These are phyloP conservation scores for Suhomyces chickasaworum DNA, from an alignment of 1,139 yeast genomes.

Conservation along the genomic window DNA sequence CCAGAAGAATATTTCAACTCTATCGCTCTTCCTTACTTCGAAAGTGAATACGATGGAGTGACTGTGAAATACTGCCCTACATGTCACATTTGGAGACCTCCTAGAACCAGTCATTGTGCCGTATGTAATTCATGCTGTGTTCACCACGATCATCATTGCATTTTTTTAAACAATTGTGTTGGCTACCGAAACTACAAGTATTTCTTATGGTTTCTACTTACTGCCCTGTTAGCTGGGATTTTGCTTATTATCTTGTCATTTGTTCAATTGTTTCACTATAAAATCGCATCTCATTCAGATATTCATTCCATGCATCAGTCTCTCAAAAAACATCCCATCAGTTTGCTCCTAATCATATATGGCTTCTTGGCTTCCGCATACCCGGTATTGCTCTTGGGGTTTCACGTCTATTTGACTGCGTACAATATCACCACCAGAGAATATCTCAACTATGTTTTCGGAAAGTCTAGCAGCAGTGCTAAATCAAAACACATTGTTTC, in stretches of 20 bases:
- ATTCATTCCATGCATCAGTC: constrained; percentile 8
- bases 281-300: neutral
- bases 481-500: constrained; percentile 9
- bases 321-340: constrained; percentile 35
- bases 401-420: constrained; percentile 56
- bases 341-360: constrained; percentile 52
- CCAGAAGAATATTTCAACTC: constrained; percentile 68
- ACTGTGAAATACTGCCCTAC: constrained; percentile 49
- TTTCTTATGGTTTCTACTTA: constrained; percentile 44
- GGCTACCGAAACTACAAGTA: constrained; percentile 37
- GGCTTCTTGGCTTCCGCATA: constrained; percentile 48
- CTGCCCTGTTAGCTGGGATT: constrained; percentile 25
- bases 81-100: constrained; percentile 52
- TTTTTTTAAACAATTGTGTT: constrained; percentile 44
- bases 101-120: constrained; percentile 47
- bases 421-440: constrained; percentile 75
- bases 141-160: constrained; percentile 47
- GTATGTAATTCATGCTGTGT: constrained; percentile 48
- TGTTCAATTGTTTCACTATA: constrained; percentile 29
- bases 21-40: constrained; percentile 53
- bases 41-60: constrained; percentile 31
- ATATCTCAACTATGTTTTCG: constrained; percentile 47
- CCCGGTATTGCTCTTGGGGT: constrained; percentile 53
- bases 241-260: constrained; percentile 29
- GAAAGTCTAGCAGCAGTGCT: constrained; percentile 12